These are phyloP conservation scores for Taiwanofungus camphoratus DNA, from an alignment of 1,284 basidiomycete genomes.

Conservation along the genomic window DNA sequence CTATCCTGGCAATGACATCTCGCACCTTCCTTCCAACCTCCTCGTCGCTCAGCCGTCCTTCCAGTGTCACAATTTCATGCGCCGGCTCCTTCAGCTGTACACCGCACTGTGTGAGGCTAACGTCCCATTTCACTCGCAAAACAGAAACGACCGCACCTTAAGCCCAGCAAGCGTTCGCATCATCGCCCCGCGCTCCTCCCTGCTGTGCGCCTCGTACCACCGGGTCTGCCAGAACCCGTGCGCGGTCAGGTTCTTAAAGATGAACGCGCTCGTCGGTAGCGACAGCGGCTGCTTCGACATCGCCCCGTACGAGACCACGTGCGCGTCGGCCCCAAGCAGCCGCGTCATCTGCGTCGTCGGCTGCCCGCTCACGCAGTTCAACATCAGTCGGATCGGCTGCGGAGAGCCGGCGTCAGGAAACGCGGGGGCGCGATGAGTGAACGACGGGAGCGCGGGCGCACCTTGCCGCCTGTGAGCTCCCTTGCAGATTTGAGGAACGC, in stretches of 20 bases:
- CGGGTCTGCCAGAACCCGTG: slow-evolving; percentile 75
- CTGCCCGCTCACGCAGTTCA: slow-evolving; percentile 78
- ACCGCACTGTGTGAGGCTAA: neutral
- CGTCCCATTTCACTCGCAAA: neutral
- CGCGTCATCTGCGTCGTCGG: slow-evolving; percentile 64
- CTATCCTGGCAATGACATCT: slow-evolving; percentile 41
- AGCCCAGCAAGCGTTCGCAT: slow-evolving; percentile 45
- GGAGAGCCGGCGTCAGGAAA: neutral
- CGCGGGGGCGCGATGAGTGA: neutral
- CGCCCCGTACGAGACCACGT: slow-evolving; percentile 81
- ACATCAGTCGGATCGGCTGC: slow-evolving; percentile 56
- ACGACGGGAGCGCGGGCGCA: slow-evolving; percentile 3
- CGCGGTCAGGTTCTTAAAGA: slow-evolving; percentile 72
- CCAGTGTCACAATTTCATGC: slow-evolving; percentile 59
- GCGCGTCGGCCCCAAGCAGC: slow-evolving; percentile 57
- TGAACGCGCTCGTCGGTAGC: slow-evolving; percentile 74
- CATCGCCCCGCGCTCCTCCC: slow-evolving; percentile 40
- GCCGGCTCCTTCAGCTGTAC: slow-evolving; percentile 58
- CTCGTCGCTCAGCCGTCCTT: slow-evolving; percentile 42
- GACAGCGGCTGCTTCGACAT: slow-evolving; percentile 81
- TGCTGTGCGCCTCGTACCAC: slow-evolving; percentile 53
- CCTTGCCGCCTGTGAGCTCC: slow-evolving; percentile 57
- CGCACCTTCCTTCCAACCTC: slow-evolving; percentile 44
- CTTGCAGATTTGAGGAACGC: slow-evolving; percentile 44
- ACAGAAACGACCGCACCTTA: slow-evolving; percentile 39